phyloP scores from a whole-genome alignment of 805 yeast genomes.

The Starmera pachycereana region DNA sequence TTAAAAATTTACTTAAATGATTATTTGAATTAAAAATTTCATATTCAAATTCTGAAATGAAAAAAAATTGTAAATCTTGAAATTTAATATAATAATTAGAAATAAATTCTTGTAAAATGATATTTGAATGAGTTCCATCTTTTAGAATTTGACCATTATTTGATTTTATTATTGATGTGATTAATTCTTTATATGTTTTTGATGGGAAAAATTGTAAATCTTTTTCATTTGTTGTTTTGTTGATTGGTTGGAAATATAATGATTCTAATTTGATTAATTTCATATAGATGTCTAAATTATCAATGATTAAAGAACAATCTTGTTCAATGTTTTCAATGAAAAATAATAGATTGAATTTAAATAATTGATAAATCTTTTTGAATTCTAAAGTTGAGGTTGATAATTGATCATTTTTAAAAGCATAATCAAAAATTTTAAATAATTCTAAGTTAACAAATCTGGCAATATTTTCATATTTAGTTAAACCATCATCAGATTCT shows the following conservation, averaged over 20 bases:
- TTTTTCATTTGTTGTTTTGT: slow-evolving; percentile 9
- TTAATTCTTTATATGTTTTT: slow-evolving; percentile 33
- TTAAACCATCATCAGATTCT: slow-evolving; percentile 7
- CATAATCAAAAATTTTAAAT: slow-evolving; percentile 15
- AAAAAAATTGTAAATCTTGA: slow-evolving; percentile 75
- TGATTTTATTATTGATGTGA: slow-evolving; percentile 27
- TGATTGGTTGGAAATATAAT: slow-evolving; percentile 36
- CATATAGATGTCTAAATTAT: slow-evolving; percentile 44
- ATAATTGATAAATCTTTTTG: slow-evolving; percentile 43
- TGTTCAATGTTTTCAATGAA: slow-evolving; percentile 29
- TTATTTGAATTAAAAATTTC: slow-evolving; percentile 8
- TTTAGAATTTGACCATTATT: slow-evolving; percentile 26
- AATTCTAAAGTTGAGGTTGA: slow-evolving; percentile 38
- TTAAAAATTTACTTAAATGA: slow-evolving; percentile 27
- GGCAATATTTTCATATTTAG: slow-evolving; percentile 9
- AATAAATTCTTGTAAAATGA: slow-evolving; percentile 43
- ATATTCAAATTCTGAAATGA: slow-evolving; percentile 40
- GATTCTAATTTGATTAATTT: slow-evolving; percentile 50
- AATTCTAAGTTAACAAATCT: slow-evolving; percentile 14
- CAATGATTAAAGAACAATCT: slow-evolving; percentile 39
- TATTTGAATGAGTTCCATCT: slow-evolving; percentile 39
- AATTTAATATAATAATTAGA: slow-evolving; percentile 42
- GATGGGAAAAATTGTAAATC: slow-evolving; percentile 52
- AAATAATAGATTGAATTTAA: slow-evolving; percentile 32
- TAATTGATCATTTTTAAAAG: slow-evolving; percentile 9